Percentiles rank a stretch among this genome's conserved stretches.
Conservation (phyloP, 78 protist genomes). For the Chrysochromulina parva region DNA sequence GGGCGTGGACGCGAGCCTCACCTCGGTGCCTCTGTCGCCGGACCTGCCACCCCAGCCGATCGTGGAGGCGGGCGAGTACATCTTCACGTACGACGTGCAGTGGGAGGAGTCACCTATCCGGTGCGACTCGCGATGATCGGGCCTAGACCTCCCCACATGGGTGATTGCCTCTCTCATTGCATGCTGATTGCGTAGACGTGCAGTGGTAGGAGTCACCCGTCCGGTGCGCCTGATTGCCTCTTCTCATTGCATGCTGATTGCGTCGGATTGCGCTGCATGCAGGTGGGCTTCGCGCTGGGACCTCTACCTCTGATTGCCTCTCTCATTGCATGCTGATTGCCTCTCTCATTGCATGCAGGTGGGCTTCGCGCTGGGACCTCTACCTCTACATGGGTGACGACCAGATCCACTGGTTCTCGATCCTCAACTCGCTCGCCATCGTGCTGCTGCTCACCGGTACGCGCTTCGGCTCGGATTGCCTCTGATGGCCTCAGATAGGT, state of each 20-base stretch:
- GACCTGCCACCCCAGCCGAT: slow-evolving; percentile 17
- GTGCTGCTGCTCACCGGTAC: slow-evolving; percentile 86
- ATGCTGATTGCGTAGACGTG: neutral
- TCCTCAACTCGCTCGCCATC: slow-evolving; percentile 90
- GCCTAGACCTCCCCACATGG: neutral
- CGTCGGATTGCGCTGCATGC: neutral
- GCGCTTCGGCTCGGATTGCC: too few relatives aligned
- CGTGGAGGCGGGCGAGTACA: neutral
- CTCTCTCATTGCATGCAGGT: too few relatives aligned
- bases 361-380: slow-evolving; percentile 95
- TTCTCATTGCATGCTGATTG: neutral
- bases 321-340: too few relatives aligned
- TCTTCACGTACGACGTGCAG: slow-evolving; percentile 7
- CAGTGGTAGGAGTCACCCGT: neutral
- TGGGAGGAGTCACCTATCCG: neutral
- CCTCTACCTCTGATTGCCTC: slow-evolving; percentile 74
- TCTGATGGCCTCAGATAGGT: too few relatives aligned
- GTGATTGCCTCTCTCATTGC: neutral
- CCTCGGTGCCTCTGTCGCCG: neutral
- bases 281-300: slow-evolving; percentile 96
- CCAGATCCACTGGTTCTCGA: slow-evolving; percentile 84
- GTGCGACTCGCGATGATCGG: neutral
- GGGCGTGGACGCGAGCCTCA: neutral
- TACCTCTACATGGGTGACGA: slow-evolving; percentile 71
- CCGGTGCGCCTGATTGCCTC: neutral